A percentile compares a stretch with the other conserved stretches of the same genome.
phyloP scores from a whole-genome alignment of 2,329 filamentous ascomycete species.

The Curvularia sp. region DNA sequence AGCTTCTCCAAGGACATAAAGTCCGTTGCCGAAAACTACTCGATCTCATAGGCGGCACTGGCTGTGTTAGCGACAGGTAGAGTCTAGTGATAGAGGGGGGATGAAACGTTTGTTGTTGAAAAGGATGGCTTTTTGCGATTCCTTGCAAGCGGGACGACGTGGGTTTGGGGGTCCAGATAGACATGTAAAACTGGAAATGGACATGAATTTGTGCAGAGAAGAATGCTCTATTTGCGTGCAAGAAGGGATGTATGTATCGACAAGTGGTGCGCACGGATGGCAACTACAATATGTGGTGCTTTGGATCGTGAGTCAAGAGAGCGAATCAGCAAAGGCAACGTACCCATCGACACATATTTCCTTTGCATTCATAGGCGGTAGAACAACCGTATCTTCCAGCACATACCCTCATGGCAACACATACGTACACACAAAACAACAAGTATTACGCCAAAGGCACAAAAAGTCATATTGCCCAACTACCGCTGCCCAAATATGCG shows the following conservation, averaged over 20 bases:
- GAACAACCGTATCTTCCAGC: too few species aligned
- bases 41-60: constrained; percentile 68
- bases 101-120: neutral
- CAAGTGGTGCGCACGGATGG: too few species aligned
- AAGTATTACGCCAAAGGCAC: too few species aligned
- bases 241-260: neutral
- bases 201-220: neutral
- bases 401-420: too few species aligned
- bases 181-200: constrained; percentile 6
- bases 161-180: neutral
- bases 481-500: neutral
- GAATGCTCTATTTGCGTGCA: neutral
- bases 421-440: too few species aligned
- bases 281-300: too few species aligned
- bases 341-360: too few species aligned
- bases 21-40: constrained; percentile 76
- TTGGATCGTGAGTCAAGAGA: too few species aligned
- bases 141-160: neutral
- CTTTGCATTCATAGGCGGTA: too few species aligned
- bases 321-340: too few species aligned
- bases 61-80: neutral
- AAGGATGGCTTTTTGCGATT: neutral
- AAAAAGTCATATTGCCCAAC: too few species aligned
- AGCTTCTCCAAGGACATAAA: constrained; percentile 84
- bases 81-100: neutral